Evolutionary conservation across 129 eudicot species (phyloP).

Genomic region (Escallonia rubra): DNA sequence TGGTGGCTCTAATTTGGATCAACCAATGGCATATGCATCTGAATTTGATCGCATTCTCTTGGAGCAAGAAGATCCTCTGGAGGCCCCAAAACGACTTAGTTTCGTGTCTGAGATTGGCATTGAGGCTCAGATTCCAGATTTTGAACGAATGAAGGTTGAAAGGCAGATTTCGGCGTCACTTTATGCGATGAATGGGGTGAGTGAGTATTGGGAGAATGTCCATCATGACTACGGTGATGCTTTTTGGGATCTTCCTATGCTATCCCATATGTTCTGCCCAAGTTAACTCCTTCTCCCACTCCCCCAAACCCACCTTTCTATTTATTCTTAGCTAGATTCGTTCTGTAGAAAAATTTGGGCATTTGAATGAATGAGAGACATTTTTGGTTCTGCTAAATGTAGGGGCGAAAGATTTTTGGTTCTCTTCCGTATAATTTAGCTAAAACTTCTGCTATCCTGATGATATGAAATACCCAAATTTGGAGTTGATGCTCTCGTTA

Average conservation of each 20-base stretch:
- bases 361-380: too few species aligned
- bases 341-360: too few species aligned
- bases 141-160: constrained; percentile 72
- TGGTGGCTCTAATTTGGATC: constrained; percentile 18
- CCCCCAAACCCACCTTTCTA: too few species aligned
- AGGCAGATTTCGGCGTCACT: constrained; percentile 81
- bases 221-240: constrained; percentile 37
- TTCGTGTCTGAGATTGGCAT: too few species aligned
- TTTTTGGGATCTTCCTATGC: constrained; percentile 67
- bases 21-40: constrained; percentile 4
- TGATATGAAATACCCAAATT: too few species aligned
- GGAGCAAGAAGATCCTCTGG: constrained; percentile 10
- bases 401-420: too few species aligned
- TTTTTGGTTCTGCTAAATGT: too few species aligned
- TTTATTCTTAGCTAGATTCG: constrained; percentile 4
- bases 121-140: constrained; percentile 30
- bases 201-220: constrained; percentile 64
- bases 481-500: too few species aligned
- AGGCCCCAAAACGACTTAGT: constrained; percentile 2
- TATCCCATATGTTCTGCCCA: constrained; percentile 58
- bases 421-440: too few species aligned
- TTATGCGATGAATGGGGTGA: constrained; percentile 73
- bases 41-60: constrained; percentile 28
- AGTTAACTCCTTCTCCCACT: constrained; percentile 1
- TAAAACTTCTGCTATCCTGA: too few species aligned